Evolutionary conservation across 805 yeast species (phyloP).

Genomic region (Clavispora fructus): DNA sequence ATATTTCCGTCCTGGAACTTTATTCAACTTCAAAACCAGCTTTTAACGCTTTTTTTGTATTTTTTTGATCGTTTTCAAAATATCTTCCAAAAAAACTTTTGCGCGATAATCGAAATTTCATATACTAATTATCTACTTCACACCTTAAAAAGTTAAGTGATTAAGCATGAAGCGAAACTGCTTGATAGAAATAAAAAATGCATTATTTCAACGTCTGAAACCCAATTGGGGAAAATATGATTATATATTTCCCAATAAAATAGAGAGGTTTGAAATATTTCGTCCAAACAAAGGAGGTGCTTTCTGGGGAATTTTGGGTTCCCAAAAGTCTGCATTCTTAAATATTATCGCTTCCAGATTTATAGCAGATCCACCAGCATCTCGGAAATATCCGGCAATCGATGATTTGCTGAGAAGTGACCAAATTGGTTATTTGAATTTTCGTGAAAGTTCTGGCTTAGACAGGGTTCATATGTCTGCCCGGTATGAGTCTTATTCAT

Average conservation of each 20-base stretch:
- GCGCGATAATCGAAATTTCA: not conserved
- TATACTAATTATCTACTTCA: not conserved
- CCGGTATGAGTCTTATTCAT: slow-evolving; percentile 69
- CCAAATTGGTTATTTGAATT: slow-evolving; percentile 27
- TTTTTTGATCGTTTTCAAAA: not conserved
- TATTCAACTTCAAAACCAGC: too few species aligned
- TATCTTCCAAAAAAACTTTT: not conserved
- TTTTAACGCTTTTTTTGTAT: not conserved
- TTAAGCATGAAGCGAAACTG: slow-evolving; percentile 3
- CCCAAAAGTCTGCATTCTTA: slow-evolving; percentile 51
- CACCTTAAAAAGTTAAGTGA: not conserved
- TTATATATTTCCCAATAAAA: slow-evolving; percentile 22
- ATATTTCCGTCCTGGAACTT: not conserved
- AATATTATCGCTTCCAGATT: slow-evolving; percentile 52
- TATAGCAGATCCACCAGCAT: slow-evolving; percentile 45
- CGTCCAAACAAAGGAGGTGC: slow-evolving; percentile 12
- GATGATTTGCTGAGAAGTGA: slow-evolving; percentile 23
- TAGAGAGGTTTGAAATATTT: slow-evolving; percentile 20
- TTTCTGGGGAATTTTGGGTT: slow-evolving; percentile 32
- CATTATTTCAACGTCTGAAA: slow-evolving; percentile 15
- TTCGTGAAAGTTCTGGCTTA: slow-evolving; percentile 31
- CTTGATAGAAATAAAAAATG: slow-evolving; percentile 20
- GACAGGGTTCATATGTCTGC: slow-evolving; percentile 74
- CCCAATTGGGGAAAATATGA: not conserved
- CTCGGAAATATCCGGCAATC: slow-evolving; percentile 53